Evolutionary conservation across 192 early-diverging fungal genomes (phyloP), one percentile per base, ranked within the genome.

Genomic region (Anaeromyces robustus): DNA sequence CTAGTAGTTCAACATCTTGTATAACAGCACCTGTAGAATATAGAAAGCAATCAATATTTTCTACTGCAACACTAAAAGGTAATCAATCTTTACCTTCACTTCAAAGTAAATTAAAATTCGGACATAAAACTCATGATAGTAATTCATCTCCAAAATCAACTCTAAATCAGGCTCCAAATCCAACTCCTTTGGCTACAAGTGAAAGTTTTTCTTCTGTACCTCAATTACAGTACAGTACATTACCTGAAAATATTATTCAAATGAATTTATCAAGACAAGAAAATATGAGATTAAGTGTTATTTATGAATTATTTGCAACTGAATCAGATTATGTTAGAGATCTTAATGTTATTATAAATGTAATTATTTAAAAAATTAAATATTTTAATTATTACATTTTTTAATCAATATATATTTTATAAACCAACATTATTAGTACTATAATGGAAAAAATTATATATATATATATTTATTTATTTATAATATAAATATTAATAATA

Each of bases 301-400:
- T 90, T 19, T 90, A 90, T 81, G 89, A 90, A 82, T 77, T 90
- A 77, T 87, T 90, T 82, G 89, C 89, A 81, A 90, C 89, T 2
- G 89, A 90, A 83, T 81, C 85, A 39, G 89, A 90, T 77, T 90
- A 89, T 82, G 83, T 87, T 29, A 78, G 85, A 37, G 89, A 90
- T 83, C 79, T 90, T 29, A 77, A 82, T 28, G 80, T 87, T 59
- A 90, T 90, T 85, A 83, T 90, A 26, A 86, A 85, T 82, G 89
- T 90, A 77, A 79, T 82, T 82, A n/a, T n/a, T n/a, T n/a, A n/a
- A n/a, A n/a, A n/a, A n/a, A n/a, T n/a, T n/a, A n/a, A n/a, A n/a
- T n/a, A n/a, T n/a, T n/a, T n/a, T n/a, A n/a, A n/a, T n/a, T n/a
- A n/a, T n/a, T n/a, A n/a, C n/a, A n/a, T n/a, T n/a, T n/a, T n/a